Evolutionary conservation across 2,329 filamentous ascomycete species (phyloP).

Genomic region (Corinectria fuckeliana): DNA sequence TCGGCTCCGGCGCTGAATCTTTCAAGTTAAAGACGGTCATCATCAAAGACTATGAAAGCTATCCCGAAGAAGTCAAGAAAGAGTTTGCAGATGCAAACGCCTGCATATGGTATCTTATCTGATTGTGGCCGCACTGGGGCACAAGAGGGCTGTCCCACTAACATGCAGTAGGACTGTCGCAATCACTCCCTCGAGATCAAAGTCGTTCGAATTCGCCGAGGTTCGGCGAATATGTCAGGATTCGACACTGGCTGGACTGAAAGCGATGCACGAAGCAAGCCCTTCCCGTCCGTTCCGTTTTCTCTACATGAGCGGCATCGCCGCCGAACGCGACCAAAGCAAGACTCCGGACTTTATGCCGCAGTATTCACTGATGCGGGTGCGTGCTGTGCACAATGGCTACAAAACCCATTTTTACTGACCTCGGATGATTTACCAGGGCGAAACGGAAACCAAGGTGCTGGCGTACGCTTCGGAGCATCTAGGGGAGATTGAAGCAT

Average conservation of each 20-base stretch:
- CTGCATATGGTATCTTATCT: conserved; percentile 48
- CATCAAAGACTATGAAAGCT: conserved; percentile 48
- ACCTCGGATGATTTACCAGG: conserved; percentile 40
- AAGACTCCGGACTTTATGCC: conserved; percentile 47
- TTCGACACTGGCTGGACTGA: conserved; percentile 39
- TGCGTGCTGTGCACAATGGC: conserved; percentile 33
- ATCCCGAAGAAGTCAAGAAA: conserved; percentile 47
- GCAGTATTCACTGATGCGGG: conserved; percentile 55
- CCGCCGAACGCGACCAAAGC: conserved; percentile 51
- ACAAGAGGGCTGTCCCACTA: neutral
- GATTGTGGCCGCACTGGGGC: neutral
- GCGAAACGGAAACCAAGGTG: conserved; percentile 50
- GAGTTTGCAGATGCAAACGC: conserved; percentile 50
- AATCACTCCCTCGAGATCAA: conserved; percentile 47
- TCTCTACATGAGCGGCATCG: conserved; percentile 56
- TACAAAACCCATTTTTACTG: neutral
- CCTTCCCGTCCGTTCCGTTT: conserved; percentile 49
- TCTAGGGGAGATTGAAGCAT: neutral
- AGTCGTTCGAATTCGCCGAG: conserved; percentile 42
- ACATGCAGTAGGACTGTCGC: conserved; percentile 42
- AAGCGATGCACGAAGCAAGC: conserved; percentile 44
- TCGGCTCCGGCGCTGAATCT: conserved; percentile 30
- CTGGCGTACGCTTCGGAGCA: neutral
- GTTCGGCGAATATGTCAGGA: conserved; percentile 50
- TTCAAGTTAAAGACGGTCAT: conserved; percentile 50